Evolutionary conservation across 257 asterid species (phyloP), one percentile per base, ranked within the genome.

Genomic region (Voacanga thouarsii): DNA sequence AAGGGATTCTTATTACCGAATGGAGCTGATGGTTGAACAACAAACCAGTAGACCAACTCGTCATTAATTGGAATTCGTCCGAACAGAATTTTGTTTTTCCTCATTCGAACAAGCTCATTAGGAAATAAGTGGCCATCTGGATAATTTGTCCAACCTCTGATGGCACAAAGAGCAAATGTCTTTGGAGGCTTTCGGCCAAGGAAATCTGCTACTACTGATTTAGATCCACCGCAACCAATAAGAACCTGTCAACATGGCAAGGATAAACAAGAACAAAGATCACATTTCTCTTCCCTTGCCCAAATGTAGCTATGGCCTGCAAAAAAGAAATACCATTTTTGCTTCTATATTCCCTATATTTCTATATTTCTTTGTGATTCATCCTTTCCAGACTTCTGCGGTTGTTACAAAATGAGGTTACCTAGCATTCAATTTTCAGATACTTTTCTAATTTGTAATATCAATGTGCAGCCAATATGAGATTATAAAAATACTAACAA

Each of bases 221-320:
- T 75, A 43, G 81, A 83, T 68, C 87, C 89, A 64, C 81, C 89
- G n/a, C 89, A 86, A 56, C 89, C 87, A 56, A 83, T 83, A 51
- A 83, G 74, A 53, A 81, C 55, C 89, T 86, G 78, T 66, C 47
- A 65, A 76, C 18, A 60, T 3, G 71, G 45, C 11, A n/a, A 55
- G 47, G 59, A 59, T 37, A 18, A 56, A 60, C 43, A 56, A 30
- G 45, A 37, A 64, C 21, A 64, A 30, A 28, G 69, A 63, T 63
- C 69, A 26, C 12, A 30, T 16, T 51, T 51, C 18, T 6, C 10
- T 4, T 28, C 23, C 23, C 21, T 14, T 28, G 16, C n/a, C 21
- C 1, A 64, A 37, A 37, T 61, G 28, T 12, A 26, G 16, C 68
- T n/a, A 30, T n/a, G 18, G 7, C 26, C 68, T n/a, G 39, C 64